Evolutionary conservation across 148 eudicot species (phyloP), one percentile per base, ranked within the genome.

Genomic region (Chenopodium album): DNA sequence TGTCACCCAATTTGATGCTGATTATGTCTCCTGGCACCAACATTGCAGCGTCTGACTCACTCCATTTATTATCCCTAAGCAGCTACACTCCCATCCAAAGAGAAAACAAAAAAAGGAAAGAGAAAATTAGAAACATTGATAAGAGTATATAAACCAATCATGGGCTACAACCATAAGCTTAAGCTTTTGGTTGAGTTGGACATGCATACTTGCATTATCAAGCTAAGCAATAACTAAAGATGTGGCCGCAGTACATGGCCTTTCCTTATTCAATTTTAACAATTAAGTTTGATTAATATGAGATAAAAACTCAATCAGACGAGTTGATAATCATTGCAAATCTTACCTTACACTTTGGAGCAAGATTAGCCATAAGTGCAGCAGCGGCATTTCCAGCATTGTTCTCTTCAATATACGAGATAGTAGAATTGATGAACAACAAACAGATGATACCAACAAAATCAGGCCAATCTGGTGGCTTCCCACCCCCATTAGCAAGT

Each of bases 321-420:
- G 1, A 41, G 44, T 7, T 41, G 5, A 41, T 22, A 10, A 23
- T 16, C 14, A 4, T 31, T 11, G 1, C 37, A 23, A 65, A 82
- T n/a, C 67, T 22, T 89, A 95, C 98, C 98, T 95, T 95, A 20
- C 96, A 89, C 85, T 95, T 95, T 12, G 98, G 98, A 74, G 98
- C 98, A 77, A 95, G 98, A 82, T 96, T 94, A 87, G 98, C 98
- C 98, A 95, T 95, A 73, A 95, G 98, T 56, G 98, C 98, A 2
- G 97, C 98, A 78, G 98, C 98, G 69, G 98, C 98, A 72, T 95
- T 95, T 17, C 98, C 98, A 37, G 98, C 98, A 78, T 93, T 93
- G 90, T 95, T 95, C 77, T 95, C 98, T 86, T 95, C 98, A 47
- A 93, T 93, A 78, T 93, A 95, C 87, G 96, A 92, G 84, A 95